Base-by-base conservation (phyloP, 2,329 filamentous ascomycete genomes). In the Chaetomium sp. region DNA sequence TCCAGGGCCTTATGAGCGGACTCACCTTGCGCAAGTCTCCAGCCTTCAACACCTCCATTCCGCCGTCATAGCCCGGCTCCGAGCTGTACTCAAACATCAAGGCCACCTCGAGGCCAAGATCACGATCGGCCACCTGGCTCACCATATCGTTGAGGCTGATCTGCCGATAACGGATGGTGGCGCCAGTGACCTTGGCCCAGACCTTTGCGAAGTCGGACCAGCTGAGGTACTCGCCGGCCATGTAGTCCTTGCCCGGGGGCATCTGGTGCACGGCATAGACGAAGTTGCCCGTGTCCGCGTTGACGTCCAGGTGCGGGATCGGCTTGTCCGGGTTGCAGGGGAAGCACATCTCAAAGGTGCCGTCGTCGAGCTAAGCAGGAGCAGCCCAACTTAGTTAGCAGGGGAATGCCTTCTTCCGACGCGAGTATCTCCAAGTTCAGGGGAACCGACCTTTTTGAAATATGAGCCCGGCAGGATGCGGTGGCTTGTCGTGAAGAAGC, bases 11-110 rank as follows among this genome's bases (percentile, higher is more conserved):
- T 21, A 10, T 9, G 9, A 1, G 6, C 13, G 8, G 23, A 69
- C 76, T 75, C 67, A 82, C 81, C 72, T 79, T 75, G 59, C 70
- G 71, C 42, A 84, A 70, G 67, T 83, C 79, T 58, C 77, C 74
- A 0, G 79, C 80, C 51, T 68, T 80, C 61, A 82, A 62, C 19
- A 83, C 63, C 0, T 75, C 70, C 74, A 78, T 80, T 0, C 74
- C 80, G 0, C 82, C 82, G 65, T 81, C 81, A 62, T 84, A 84
- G 0, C 82, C 82, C 0, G 81, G 81, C 42, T 82, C 75, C 0
- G 77, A 79, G 12, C 75, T 76, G 65, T 84, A 84, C 1, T 72
- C 67, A 53, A 79, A 83, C 82, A 84, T 83, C 64, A 78, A 70
- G 3, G 76, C 76, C 0, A 79, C 73, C 66, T 84, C 82, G 0